Percentiles rank a stretch among this genome's conserved stretches.
Conservation (phyloP, 1,284 basidiomycete species). For the Blastosporella zonata region DNA sequence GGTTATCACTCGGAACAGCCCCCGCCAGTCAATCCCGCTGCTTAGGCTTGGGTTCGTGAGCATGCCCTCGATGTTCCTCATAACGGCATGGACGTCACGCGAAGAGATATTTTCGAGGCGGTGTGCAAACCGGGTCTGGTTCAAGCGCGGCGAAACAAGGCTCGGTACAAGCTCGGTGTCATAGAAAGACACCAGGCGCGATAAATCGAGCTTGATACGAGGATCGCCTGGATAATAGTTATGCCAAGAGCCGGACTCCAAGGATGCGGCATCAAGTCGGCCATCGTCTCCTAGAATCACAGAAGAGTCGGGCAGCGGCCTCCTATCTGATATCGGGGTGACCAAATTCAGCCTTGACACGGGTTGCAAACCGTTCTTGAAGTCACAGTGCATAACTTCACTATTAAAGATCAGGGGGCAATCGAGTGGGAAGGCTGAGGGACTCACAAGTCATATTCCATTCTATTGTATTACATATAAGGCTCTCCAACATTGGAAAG, state of each 20-base stretch:
- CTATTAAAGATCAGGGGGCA: not conserved
- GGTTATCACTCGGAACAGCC: slow-evolving; percentile 5
- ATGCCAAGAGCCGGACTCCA: slow-evolving; percentile 39
- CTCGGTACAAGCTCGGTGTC: slow-evolving; percentile 36
- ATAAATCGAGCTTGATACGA: slow-evolving; percentile 39
- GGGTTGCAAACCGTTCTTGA: slow-evolving; percentile 23
- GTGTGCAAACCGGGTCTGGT: slow-evolving; percentile 4
- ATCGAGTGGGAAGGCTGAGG: too few species aligned
- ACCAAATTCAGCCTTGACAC: slow-evolving; percentile 10
- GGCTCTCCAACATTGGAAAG: not conserved
- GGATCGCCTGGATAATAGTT: slow-evolving; percentile 42
- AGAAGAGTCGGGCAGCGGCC: not conserved
- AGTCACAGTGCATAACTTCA: slow-evolving; percentile 3
- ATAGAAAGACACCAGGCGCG: slow-evolving; percentile 42
- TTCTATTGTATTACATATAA: not conserved
- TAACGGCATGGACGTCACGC: not conserved
- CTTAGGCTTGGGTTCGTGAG: not conserved
- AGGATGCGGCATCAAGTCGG: slow-evolving; percentile 13
- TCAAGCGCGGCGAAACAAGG: slow-evolving; percentile 27
- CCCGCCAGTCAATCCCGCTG: slow-evolving; percentile 8
- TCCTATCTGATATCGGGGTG: too few species aligned
- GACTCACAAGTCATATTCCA: slow-evolving; percentile 5
- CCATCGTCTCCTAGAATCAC: not conserved
- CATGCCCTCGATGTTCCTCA: slow-evolving; percentile 17
- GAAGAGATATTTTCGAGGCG: not conserved